phyloP scores from a whole-genome alignment of 768 basidiomycete species.

The Amanita rimosa region DNA sequence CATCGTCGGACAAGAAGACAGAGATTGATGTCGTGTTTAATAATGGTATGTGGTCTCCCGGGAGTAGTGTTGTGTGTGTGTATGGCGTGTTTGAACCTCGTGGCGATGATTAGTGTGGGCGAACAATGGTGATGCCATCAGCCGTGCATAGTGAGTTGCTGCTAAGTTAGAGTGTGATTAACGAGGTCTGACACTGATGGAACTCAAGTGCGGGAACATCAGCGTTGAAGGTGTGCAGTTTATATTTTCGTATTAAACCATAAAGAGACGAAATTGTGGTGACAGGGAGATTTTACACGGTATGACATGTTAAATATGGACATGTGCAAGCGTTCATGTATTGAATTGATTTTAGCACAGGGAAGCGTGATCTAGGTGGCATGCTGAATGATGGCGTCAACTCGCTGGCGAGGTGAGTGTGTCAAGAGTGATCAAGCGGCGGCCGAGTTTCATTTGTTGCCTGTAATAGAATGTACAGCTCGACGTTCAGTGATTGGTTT shows the following conservation, averaged over 20 bases:
- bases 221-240: slow-evolving; percentile 65
- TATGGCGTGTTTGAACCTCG: not conserved
- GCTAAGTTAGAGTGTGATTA: not conserved
- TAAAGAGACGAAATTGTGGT: slow-evolving; percentile 1
- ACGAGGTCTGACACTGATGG: slow-evolving; percentile 1
- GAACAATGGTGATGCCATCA: slow-evolving; percentile 95
- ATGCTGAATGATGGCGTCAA: slow-evolving; percentile 95
- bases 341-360: slow-evolving; percentile 47
- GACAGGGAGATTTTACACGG: slow-evolving; percentile 82
- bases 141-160: slow-evolving; percentile 67
- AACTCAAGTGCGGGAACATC: slow-evolving; percentile 78
- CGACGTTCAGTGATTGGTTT: slow-evolving; percentile 94
- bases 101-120: slow-evolving; percentile 66
- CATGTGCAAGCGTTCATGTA: not conserved
- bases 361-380: slow-evolving; percentile 88
- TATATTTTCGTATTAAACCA: slow-evolving; percentile 1
- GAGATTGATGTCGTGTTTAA: slow-evolving; percentile 72
- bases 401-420: slow-evolving; percentile 63
- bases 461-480: slow-evolving; percentile 64
- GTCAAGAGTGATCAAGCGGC: not conserved
- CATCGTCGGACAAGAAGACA: slow-evolving; percentile 37
- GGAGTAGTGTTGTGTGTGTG: not conserved
- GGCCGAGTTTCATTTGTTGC: not conserved
- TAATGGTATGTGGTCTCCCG: slow-evolving; percentile 36
- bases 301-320: slow-evolving; percentile 15